Evolutionary conservation across 1,139 yeast species (phyloP), one percentile per base, ranked within the genome.

Genomic region (Diutina mesorugosa): DNA sequence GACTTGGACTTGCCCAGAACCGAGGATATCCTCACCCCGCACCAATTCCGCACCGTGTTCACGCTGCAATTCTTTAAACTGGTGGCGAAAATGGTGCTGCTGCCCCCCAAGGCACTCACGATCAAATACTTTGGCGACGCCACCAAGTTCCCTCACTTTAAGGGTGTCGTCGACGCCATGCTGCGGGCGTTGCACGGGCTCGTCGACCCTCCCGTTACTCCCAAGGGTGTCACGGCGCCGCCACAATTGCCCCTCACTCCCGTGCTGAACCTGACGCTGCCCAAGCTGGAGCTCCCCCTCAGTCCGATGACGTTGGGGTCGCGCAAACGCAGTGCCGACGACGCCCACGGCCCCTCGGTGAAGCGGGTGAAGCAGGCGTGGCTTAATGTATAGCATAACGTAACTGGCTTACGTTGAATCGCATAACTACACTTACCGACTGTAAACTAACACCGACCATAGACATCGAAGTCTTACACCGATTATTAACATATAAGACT

Each of bases 21-120:
- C 8, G 53, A 30, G 29, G 53, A 50, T 18, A 16, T 50, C 29
- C n/a, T 50, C 12, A 50, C 53, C 10, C 29, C 53, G 7, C 53
- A 50, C 7, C 53, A 50, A 29, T 50, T 50, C 28, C 45, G 45
- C n/a, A 7, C 29, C 26, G 32, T 50, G 45, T 50, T 50, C 53
- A 32, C 41, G 26, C 28, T 14, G 18, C 53, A n/a, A 29, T 50
- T 50, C 18, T 50, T 50, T 6, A 30, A 32, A 6, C 32, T 16
- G 21, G 53, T 74, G 61, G 64, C 71, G 55, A 75, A 74, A 63
- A 73, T 76, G 47, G 66, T 76, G 61, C 73, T 74, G 61, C 70
- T 74, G 60, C 79, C 80, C 7, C 80, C 80, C 47, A 77, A 77
- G 46, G 69, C 76, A 47, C 67, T 76, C 60, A 74, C 73, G 59